Conservation (phyloP, 257 asterid genomes). For the Forsythia viridissima region DNA sequence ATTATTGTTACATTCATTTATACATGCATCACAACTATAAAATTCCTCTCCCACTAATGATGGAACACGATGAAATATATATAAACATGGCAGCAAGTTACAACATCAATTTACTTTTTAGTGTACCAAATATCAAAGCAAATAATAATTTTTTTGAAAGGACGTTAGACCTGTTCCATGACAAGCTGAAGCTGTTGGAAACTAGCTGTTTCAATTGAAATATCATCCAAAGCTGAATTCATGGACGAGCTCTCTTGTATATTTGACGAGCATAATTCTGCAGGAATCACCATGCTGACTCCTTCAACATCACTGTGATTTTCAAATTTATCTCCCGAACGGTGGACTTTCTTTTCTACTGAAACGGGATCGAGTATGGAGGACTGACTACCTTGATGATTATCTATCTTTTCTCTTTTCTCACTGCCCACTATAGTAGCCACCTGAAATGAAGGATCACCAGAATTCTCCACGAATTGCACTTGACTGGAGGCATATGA, state of each 20-base stretch:
- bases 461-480: slow-evolving; percentile 36
- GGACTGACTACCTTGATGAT: slow-evolving; percentile 29
- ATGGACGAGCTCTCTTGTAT: slow-evolving; percentile 47
- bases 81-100: neutral
- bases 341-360: slow-evolving; percentile 31
- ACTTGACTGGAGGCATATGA: slow-evolving; percentile 47
- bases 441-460: slow-evolving; percentile 34
- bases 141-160: neutral
- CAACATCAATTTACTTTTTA: neutral
- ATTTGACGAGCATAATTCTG: slow-evolving; percentile 54
- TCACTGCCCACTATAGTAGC: slow-evolving; percentile 34
- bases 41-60: neutral
- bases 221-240: slow-evolving; percentile 51
- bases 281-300: slow-evolving; percentile 33
- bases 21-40: neutral
- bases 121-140: neutral
- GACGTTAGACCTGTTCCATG: slow-evolving; percentile 66
- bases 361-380: slow-evolving; percentile 36
- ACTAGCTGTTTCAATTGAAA: slow-evolving; percentile 64
- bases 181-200: slow-evolving; percentile 79
- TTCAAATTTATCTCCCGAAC: slow-evolving; percentile 39
- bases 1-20: neutral
- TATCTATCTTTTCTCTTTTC: slow-evolving; percentile 32
- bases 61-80: neutral
- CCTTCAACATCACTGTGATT: slow-evolving; percentile 34